Evolutionary conservation across 148 eudicot species (phyloP).

Genomic region (Chenopodium suecicum): DNA sequence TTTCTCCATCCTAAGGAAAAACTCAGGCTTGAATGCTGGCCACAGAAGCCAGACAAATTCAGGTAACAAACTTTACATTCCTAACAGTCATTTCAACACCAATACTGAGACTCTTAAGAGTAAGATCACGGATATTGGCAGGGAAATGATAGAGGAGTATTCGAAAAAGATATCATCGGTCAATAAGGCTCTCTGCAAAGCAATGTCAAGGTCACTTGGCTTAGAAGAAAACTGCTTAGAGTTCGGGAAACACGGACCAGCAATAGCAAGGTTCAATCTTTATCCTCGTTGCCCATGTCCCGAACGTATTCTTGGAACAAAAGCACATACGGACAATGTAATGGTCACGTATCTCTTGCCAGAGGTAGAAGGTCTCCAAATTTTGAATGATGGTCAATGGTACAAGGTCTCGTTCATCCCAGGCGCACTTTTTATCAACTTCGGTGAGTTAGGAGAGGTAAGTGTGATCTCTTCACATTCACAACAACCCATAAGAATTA

Average conservation of each 20-base stretch:
- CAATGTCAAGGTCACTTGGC: constrained; percentile 35
- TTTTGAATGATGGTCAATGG: constrained; percentile 45
- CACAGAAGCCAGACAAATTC: constrained; percentile 49
- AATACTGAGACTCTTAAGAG: not conserved
- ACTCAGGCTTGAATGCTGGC: constrained; percentile 50
- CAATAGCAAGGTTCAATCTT: constrained; percentile 30
- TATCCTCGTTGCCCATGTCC: constrained; percentile 51
- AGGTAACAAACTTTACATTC: constrained; percentile 31
- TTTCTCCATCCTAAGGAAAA: constrained; percentile 36
- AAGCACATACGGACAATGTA: constrained; percentile 42
- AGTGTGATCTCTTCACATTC: not conserved
- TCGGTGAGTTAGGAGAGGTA: constrained; percentile 54
- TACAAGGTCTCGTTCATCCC: constrained; percentile 40
- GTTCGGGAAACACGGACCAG: constrained; percentile 24
- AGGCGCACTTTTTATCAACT: constrained; percentile 41
- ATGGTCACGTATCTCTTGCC: constrained; percentile 24
- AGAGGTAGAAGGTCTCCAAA: constrained; percentile 45
- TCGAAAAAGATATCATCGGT: constrained; percentile 18
- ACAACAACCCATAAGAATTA: no score
- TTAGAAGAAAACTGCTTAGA: constrained; percentile 34
- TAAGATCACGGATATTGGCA: constrained; percentile 2
- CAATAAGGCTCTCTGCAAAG: constrained; percentile 22
- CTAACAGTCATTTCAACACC: not conserved
- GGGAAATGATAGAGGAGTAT: constrained; percentile 35
- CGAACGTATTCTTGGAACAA: constrained; percentile 38